Conservation (phyloP, 495 filamentous ascomycete species). For the Parathielavia appendiculata region DNA sequence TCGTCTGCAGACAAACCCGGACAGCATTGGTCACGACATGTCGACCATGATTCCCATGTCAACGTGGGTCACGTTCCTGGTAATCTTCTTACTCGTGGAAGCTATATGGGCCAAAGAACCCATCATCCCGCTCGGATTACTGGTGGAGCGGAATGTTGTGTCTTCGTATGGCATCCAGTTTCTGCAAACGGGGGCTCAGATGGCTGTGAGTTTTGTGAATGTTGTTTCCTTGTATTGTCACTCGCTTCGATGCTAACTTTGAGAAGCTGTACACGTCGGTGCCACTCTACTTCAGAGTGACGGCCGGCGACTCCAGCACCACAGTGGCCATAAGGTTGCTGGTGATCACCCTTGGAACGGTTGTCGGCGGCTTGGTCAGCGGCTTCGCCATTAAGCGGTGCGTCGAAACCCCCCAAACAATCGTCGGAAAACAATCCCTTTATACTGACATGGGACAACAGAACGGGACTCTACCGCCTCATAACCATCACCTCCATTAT, state of each 20-base stretch:
- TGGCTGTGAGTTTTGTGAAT: not conserved
- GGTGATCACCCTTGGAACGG: slow-evolving; percentile 14
- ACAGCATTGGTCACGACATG: not conserved
- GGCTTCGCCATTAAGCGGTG: slow-evolving; percentile 14
- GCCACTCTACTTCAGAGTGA: slow-evolving; percentile 15
- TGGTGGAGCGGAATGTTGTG: slow-evolving; percentile 8
- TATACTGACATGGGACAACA: not conserved
- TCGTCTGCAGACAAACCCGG: slow-evolving; percentile 1
- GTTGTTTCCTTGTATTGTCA: too few species aligned
- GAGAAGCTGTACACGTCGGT: slow-evolving; percentile 10
- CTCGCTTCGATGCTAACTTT: too few species aligned
- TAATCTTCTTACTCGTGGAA: slow-evolving; percentile 8
- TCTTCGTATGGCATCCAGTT: slow-evolving; percentile 17
- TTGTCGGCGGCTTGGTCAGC: slow-evolving; percentile 13
- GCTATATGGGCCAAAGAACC: slow-evolving; percentile 15
- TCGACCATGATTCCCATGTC: slow-evolving; percentile 2
- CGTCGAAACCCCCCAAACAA: not conserved
- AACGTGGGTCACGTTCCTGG: slow-evolving; percentile 12
- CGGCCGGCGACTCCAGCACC: not conserved
- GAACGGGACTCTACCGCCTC: slow-evolving; percentile 14
- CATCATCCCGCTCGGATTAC: slow-evolving; percentile 7
- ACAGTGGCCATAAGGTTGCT: slow-evolving; percentile 4
- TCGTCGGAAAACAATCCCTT: too few species aligned
- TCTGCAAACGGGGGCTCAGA: slow-evolving; percentile 15
- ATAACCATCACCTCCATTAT: slow-evolving; percentile 1